Base-by-base conservation (phyloP, 2,329 filamentous ascomycete genomes). In the Sporothrix pseudoabietina region DNA sequence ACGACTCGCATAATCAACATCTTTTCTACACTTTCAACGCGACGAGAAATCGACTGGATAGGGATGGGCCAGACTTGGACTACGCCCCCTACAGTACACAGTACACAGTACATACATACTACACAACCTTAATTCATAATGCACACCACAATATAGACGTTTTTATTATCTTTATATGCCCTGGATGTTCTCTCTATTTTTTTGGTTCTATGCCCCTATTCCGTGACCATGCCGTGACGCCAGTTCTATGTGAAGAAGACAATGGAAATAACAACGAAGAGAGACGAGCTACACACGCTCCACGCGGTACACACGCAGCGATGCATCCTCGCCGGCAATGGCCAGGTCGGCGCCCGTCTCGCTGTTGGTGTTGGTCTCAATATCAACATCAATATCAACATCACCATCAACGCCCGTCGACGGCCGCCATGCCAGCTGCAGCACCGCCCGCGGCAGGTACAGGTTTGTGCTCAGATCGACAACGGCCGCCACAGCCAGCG, bases 391-490 rank as follows among this genome's bases (percentile, higher is more conserved):
- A 26, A 26, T 2, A 26, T 26, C 26, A 26, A 26, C n/a, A 6
- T 65, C 26, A 26, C 1, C n/a, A 6, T 65, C 39, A 12, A 12
- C 26, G n/a, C n/a, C 26, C 6, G 49, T 26, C 26, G 54, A 9
- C 8, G 16, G 91, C 75, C 89, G 86, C 92, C 92, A 94, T 8
- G 90, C 85, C 49, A 94, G 82, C 79, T 92, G 90, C 32, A 89
- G 86, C 30, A 93, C 86, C 1, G 90, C 82, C 78, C 87, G 92
- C 32, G 90, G 89, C 1, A 92, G 86, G 59, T 85, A 87, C 69
- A 87, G 78, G 8, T 83, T 80, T 30, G 80, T 75, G 41, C 73
- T 77, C 6, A 85, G 75, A 0, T 77, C 77, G 22, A 83, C 73
- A 72, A 82, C 81, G 19, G 80, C 79, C 5, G 79, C 76, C n/a